A percentile compares a stretch with the other conserved stretches of the same genome.
Conservation (phyloP, 2,329 filamentous ascomycete genomes). For the Fusarium albosuccineum region DNA sequence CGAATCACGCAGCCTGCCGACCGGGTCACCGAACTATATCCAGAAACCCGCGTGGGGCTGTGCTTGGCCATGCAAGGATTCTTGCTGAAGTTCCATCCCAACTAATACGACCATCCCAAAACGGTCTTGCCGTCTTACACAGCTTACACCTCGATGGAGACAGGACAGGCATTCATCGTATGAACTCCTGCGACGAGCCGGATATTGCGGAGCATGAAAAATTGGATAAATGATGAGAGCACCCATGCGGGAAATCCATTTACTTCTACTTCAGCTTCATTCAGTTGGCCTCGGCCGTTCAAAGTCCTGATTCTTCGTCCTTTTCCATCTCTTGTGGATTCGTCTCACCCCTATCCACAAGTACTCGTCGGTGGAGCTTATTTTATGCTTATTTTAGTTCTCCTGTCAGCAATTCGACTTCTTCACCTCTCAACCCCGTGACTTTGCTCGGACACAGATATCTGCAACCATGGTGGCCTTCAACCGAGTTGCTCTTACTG, state of each 20-base stretch:
- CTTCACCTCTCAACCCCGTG: neutral
- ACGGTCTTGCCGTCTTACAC: constrained; percentile 6
- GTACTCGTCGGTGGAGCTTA: neutral
- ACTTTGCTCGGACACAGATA: neutral
- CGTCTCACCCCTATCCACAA: constrained; percentile 2
- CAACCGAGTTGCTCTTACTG: constrained; percentile 25
- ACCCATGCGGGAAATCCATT: neutral
- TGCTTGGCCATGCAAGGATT: neutral
- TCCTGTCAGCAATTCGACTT: neutral
- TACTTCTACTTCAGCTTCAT: neutral
- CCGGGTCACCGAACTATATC: neutral
- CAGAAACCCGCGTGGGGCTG: constrained; percentile 1
- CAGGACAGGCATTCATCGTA: constrained; percentile 1
- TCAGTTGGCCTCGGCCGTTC: neutral
- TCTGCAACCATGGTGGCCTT: constrained; percentile 34
- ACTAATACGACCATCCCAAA: constrained; percentile 11
- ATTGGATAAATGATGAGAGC: neutral
- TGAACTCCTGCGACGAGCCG: neutral
- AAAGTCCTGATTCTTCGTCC: neutral
- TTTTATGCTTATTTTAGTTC: constrained; percentile 6
- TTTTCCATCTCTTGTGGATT: neutral
- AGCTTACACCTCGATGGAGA: constrained; percentile 2
- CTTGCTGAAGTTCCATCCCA: constrained; percentile 4
- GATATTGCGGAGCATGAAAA: neutral
- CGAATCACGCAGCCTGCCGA: neutral